These are phyloP conservation scores for Orbilia oligospora DNA, from an alignment of 2,329 filamentous ascomycete genomes.

Conservation along the genomic window DNA sequence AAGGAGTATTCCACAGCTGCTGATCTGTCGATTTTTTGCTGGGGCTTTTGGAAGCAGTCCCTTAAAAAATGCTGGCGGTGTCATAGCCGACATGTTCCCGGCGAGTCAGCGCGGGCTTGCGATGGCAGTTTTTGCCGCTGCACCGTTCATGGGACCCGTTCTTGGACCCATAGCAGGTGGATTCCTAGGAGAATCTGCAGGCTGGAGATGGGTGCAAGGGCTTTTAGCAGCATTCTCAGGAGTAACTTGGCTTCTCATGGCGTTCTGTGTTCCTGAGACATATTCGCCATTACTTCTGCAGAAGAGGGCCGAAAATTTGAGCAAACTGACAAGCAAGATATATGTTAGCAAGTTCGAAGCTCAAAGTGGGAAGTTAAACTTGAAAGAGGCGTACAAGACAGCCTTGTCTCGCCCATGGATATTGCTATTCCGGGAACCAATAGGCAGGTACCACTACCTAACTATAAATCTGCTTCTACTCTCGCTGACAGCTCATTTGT, in stretches of 20 bases:
- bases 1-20: constrained; percentile 73
- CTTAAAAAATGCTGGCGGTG: constrained; percentile 75
- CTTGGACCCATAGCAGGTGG: constrained; percentile 77
- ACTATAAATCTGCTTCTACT: not conserved
- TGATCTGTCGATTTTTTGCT: constrained; percentile 78
- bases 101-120: constrained; percentile 73
- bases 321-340: constrained; percentile 71
- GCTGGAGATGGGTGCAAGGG: constrained; percentile 80
- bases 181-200: constrained; percentile 76
- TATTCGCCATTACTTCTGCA: constrained; percentile 74
- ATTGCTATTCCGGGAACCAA: constrained; percentile 79
- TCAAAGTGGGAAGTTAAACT: constrained; percentile 68
- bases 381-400: constrained; percentile 71
- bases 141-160: constrained; percentile 77
- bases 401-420: constrained; percentile 78
- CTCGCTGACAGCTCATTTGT: not conserved
- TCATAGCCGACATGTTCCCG: constrained; percentile 75
- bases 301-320: constrained; percentile 71
- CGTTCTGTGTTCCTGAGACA: constrained; percentile 73
- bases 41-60: constrained; percentile 75
- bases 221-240: constrained; percentile 76
- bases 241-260: constrained; percentile 72
- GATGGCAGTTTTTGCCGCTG: constrained; percentile 76
- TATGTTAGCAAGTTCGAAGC: constrained; percentile 73
- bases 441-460: constrained; percentile 65